These are phyloP conservation scores for Paratrypanosoma confusum DNA, from an alignment of 208 protist species.

Conservation along the genomic window DNA sequence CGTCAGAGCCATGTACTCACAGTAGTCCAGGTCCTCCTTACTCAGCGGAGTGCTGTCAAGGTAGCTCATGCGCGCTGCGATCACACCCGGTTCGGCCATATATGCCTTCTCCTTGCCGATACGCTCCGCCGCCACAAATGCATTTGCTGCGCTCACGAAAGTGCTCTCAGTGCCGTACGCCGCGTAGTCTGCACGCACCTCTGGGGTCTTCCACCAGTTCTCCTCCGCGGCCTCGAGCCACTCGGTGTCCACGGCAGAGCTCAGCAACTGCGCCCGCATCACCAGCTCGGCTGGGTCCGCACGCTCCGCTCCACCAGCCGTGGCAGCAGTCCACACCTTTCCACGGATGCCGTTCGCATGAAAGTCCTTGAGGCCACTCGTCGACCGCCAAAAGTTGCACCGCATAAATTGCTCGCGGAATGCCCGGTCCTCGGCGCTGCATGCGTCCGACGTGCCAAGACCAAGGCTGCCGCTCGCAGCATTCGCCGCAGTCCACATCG, in stretches of 20 bases:
- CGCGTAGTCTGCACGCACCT: conserved; percentile 13
- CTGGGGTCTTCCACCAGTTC: conserved; percentile 29
- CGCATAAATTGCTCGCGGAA: conserved; percentile 6
- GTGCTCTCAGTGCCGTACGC: conserved; percentile 13
- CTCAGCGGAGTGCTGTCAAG: conserved; percentile 6
- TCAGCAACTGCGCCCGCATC: conserved; percentile 11
- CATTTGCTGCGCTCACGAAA: conserved; percentile 9
- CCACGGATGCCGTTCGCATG: conserved; percentile 9
- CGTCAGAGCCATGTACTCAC: conserved; percentile 9
- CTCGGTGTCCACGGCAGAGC: conserved; percentile 2
- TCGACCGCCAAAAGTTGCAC: conserved; percentile 9
- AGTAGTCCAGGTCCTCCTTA: conserved; percentile 7
- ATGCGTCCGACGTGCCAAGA: conserved; percentile 1
- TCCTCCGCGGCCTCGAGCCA: conserved; percentile 12
- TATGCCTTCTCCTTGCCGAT: conserved; percentile 9
- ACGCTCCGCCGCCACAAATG: conserved; percentile 14
- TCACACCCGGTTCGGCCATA: conserved; percentile 8
- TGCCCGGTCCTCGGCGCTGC: conserved; percentile 2
- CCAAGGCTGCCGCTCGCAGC: conserved; percentile 7
- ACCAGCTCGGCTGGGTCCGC: conserved; percentile 10
- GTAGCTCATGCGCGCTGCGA: conserved; percentile 11
- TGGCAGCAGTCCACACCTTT: conserved; percentile 9
- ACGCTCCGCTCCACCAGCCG: conserved; percentile 7
- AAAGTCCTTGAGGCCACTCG: conserved; percentile 11
- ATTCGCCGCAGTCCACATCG: conserved; percentile 10